phyloP scores from a whole-genome alignment of 2,329 filamentous ascomycete genomes.

The Botryotinia convoluta region DNA sequence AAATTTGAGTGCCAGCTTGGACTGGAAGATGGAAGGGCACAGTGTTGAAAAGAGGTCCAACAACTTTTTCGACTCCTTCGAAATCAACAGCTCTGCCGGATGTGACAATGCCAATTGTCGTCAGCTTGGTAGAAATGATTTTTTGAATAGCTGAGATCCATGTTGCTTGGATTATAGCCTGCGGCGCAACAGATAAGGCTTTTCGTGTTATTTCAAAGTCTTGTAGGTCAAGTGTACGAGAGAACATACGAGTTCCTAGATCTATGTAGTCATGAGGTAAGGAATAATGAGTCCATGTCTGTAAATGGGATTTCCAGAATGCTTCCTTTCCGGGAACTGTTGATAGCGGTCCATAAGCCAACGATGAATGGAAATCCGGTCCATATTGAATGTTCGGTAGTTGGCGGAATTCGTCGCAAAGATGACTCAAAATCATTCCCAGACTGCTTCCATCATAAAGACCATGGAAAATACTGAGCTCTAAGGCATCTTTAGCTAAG shows the following conservation, averaged over 20 bases:
- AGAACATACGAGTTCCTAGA: conserved; percentile 29
- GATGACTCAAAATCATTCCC: conserved; percentile 59
- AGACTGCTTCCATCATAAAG: conserved; percentile 85
- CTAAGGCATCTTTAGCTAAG: conserved; percentile 42
- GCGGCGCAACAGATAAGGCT: conserved; percentile 68
- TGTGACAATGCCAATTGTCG: conserved; percentile 68
- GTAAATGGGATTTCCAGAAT: conserved; percentile 60
- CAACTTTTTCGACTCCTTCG: conserved; percentile 60
- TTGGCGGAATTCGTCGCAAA: conserved; percentile 52
- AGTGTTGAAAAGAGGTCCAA: conserved; percentile 89
- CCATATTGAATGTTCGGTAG: conserved; percentile 36
- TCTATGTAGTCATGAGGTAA: conserved; percentile 19
- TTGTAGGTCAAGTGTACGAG: conserved; percentile 41
- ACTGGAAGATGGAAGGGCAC: conserved; percentile 64
- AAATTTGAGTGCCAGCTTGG: conserved; percentile 51
- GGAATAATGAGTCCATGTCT: conserved; percentile 26
- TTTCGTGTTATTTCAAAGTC: conserved; percentile 53
- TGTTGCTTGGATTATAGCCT: conserved; percentile 72
- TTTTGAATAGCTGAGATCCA: conserved; percentile 64
- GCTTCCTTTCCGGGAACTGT: conserved; percentile 45
- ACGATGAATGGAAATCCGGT: conserved; percentile 62
- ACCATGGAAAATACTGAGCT: conserved; percentile 76
- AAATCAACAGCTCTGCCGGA: conserved; percentile 75
- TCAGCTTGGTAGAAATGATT: conserved; percentile 44
- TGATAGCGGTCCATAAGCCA: conserved; percentile 68